Percentiles rank a stretch among this genome's conserved stretches.
phyloP scores from a whole-genome alignment of 2,329 filamentous ascomycete species.

The Arthrobotrys musiformis region DNA sequence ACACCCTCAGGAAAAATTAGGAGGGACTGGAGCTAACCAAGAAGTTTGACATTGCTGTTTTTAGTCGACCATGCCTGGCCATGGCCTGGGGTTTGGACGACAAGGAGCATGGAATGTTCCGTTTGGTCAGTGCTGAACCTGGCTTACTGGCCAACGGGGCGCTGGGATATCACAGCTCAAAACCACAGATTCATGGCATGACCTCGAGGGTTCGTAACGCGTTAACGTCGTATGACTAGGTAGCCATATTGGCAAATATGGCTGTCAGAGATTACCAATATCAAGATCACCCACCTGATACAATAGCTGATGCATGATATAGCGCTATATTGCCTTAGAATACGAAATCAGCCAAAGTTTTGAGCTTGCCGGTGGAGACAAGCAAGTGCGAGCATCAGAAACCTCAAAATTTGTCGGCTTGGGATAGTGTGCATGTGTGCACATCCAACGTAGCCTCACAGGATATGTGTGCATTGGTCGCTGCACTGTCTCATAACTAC shows the following conservation, averaged over 20 bases:
- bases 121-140: conserved; percentile 8
- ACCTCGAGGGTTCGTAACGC: conserved; percentile 1
- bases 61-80: too few species aligned
- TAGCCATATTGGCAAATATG: conserved; percentile 24
- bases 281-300: conserved; percentile 16
- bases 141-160: not conserved
- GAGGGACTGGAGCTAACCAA: conserved; percentile 3
- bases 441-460: conserved; percentile 8
- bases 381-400: not conserved
- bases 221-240: conserved; percentile 20
- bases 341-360: conserved; percentile 44
- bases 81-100: conserved; percentile 16
- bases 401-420: conserved; percentile 6
- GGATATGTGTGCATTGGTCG: conserved; percentile 12
- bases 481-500: conserved; percentile 21
- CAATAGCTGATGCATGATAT: conserved; percentile 25
- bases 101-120: conserved; percentile 24
- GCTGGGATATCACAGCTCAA: conserved; percentile 3
- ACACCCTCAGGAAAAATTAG: conserved; percentile 12
- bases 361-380: conserved; percentile 13
- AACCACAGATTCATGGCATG: conserved; percentile 12
- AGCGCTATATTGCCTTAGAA: conserved; percentile 20
- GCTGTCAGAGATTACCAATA: conserved; percentile 27
- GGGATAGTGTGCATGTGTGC: not conserved
- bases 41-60: conserved; percentile 21